Evolutionary conservation across 2,329 filamentous ascomycete species (phyloP), one percentile per base, ranked within the genome.

Genomic region (Epicoccum nigrum): DNA sequence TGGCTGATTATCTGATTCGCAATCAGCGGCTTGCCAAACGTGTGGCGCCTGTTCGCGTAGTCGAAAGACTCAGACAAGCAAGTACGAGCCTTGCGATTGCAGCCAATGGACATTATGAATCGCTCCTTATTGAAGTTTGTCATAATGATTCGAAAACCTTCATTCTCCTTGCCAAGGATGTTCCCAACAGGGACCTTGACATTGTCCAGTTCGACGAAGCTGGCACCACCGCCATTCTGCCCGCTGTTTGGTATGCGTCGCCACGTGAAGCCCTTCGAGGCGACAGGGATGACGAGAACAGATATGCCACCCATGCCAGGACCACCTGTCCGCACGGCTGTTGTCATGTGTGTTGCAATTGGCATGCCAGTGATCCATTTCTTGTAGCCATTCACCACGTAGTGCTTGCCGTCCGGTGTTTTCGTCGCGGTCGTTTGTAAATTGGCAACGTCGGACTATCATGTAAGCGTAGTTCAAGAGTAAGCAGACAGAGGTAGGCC

Each of bases 331-430:
- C 84, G 76, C 4, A 86, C 83, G 2, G 84, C 85, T 11, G 84
- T 83, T 0, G 84, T 85, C 67, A 82, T 81, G 64, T 84, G 84
- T 40, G 84, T 79, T 11, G 85, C 82, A 77, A 79, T 84, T 1
- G 83, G 79, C 12, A 77, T 81, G 38, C 83, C 84, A 1, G 86
- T 87, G 58, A 88, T 87, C 84, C 84, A 86, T 66, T 86, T 86
- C 76, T 88, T 88, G 42, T 80, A 79, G 0, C 85, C 86, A 49
- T 86, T 86, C n/a, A 88, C 83, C 28, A 86, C 63, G 59, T 86
- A 88, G 74, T 86, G 81, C 70, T 87, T 86, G 38, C 89, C 89
- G 67, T 92, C 88, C 1, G 85, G 75, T 0, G 87, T 90, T 77
- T 91, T 90, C 60, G 81, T 81, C 0, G 86, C 86, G 0, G 82